Percentiles rank a stretch among this genome's conserved stretches.
These are phyloP conservation scores for Chlorella vulgaris DNA, from an alignment of 139 green algal genomes.

Conservation along the genomic window DNA sequence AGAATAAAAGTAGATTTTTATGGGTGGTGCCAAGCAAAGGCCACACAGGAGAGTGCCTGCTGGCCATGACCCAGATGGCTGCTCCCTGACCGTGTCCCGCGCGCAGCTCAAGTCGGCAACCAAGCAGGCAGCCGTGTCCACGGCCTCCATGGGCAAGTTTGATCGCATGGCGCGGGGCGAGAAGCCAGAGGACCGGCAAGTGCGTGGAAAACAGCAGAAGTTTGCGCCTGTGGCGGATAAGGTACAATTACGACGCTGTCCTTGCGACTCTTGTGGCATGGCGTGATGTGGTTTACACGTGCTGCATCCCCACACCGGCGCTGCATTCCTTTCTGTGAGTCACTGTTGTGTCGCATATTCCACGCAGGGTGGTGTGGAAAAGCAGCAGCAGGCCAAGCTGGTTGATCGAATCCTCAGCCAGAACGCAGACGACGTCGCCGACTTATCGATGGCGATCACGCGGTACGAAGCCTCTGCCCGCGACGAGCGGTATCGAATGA, in stretches of 20 bases:
- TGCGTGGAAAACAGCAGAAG: constrained; percentile 67
- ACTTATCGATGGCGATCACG: constrained; percentile 60
- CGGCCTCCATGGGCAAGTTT: constrained; percentile 95
- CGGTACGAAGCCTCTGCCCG: constrained; percentile 59
- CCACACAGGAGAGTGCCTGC: too few species aligned
- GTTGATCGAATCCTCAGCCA: constrained; percentile 75
- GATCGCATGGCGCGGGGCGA: constrained; percentile 77
- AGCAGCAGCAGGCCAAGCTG: constrained; percentile 45
- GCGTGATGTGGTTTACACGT: too few species aligned
- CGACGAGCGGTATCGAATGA: constrained; percentile 47
- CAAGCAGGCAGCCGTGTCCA: constrained; percentile 80
- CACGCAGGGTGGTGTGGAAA: constrained; percentile 44
- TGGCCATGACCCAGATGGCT: too few species aligned
- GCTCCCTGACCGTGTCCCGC: too few species aligned
- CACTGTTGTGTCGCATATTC: too few species aligned
- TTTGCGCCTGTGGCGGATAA: constrained; percentile 63
- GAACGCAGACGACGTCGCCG: constrained; percentile 75
- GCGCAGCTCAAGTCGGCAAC: constrained; percentile 74
- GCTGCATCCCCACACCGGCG: not conserved
- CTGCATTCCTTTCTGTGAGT: too few species aligned
- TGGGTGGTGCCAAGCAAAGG: too few species aligned
- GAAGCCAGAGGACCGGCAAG: constrained; percentile 56
- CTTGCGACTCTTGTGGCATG: too few species aligned
- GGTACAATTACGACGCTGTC: constrained; percentile 9
- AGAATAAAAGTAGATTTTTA: too few species aligned